phyloP scores from a whole-genome alignment of 1,284 basidiomycete genomes.

The Neolentinus lepideus region DNA sequence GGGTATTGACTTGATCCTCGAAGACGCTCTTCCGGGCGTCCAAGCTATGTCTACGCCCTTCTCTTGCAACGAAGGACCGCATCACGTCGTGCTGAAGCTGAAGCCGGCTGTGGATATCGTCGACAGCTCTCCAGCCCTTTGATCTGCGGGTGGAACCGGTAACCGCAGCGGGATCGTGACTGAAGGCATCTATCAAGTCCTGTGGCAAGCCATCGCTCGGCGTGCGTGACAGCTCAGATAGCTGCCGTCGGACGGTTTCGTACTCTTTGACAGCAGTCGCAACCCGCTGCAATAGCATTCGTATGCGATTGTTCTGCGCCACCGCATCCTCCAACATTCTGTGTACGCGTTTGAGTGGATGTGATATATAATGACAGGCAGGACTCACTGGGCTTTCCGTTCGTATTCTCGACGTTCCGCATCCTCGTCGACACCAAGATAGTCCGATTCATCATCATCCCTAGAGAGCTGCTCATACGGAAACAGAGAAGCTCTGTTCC shows the following conservation, averaged over 20 bases:
- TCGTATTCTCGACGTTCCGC: slow-evolving; percentile 49
- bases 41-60: slow-evolving; percentile 5
- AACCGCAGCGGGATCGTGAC: slow-evolving; percentile 68
- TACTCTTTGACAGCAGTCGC: slow-evolving; percentile 55
- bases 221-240: slow-evolving; percentile 40
- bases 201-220: slow-evolving; percentile 42
- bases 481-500: slow-evolving; percentile 19
- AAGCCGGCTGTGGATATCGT: slow-evolving; percentile 61
- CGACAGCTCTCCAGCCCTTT: slow-evolving; percentile 60
- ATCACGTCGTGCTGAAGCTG: slow-evolving; percentile 51
- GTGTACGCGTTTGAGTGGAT: slow-evolving; percentile 5
- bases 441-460: slow-evolving; percentile 26
- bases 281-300: slow-evolving; percentile 58
- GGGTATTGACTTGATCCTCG: slow-evolving; percentile 41
- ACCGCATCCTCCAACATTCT: slow-evolving; percentile 53
- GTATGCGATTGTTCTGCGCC: slow-evolving; percentile 55
- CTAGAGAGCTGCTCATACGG: slow-evolving; percentile 8
- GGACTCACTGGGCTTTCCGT: slow-evolving; percentile 47
- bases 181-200: slow-evolving; percentile 64
- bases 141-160: slow-evolving; percentile 50
- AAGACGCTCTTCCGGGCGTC: slow-evolving; percentile 35
- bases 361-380: slow-evolving; percentile 4
- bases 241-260: slow-evolving; percentile 44
- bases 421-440: slow-evolving; percentile 39
- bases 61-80: slow-evolving; percentile 28